A percentile compares a stretch with the other conserved stretches of the same genome.
phyloP scores from a whole-genome alignment of 2,329 filamentous ascomycete genomes.

The Sphaerulina vaccinii region DNA sequence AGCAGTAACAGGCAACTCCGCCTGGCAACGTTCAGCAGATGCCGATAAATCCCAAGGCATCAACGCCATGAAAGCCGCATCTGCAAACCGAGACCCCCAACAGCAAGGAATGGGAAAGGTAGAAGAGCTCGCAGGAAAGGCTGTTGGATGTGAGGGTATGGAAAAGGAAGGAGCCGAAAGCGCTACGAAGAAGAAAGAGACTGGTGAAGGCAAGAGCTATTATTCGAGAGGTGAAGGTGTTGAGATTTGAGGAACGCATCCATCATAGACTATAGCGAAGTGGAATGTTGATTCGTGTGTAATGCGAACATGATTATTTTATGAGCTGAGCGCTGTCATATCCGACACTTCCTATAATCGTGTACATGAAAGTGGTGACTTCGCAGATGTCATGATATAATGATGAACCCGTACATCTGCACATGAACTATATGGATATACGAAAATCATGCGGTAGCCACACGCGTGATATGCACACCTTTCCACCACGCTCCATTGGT shows the following conservation, averaged over 20 bases:
- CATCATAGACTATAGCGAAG: background rate
- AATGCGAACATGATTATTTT: too few species aligned
- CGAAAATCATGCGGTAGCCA: background rate
- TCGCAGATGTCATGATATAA: background rate
- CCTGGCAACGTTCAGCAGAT: conserved; percentile 64
- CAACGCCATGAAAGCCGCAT: conserved; percentile 61
- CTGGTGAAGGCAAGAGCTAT: conserved; percentile 7
- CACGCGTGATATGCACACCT: background rate
- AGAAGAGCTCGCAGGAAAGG: conserved; percentile 64
- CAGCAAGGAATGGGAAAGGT: conserved; percentile 59
- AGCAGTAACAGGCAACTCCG: conserved; percentile 58
- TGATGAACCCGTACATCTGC: background rate
- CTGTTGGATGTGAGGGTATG: conserved; percentile 69
- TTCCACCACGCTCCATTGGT: background rate
- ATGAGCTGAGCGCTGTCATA: too few species aligned
- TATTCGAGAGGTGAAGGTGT: conserved; percentile 8
- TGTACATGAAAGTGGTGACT: too few species aligned
- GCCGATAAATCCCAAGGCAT: conserved; percentile 63
- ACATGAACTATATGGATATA: background rate
- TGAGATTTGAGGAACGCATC: background rate
- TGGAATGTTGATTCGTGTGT: background rate
- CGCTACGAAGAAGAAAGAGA: conserved; percentile 42
- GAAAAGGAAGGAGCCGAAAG: conserved; percentile 55
- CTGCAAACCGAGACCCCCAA: conserved; percentile 55
- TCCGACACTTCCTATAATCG: too few species aligned